phyloP scores from a whole-genome alignment of 345 rosid genomes.

The Moricandia moricandioides region DNA sequence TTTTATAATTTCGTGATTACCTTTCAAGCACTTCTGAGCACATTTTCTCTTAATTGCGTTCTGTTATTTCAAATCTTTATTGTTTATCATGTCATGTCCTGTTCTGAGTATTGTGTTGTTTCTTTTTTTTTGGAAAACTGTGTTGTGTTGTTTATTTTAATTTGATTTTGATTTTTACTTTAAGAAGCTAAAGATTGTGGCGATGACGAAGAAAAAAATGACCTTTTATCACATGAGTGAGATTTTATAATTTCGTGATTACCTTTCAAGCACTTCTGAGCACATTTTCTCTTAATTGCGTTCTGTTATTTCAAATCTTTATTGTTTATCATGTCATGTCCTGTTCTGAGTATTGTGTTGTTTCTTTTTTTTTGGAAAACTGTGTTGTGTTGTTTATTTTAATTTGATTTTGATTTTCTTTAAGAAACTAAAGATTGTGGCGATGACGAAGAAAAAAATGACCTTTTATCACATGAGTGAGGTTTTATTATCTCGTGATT shows the following conservation, averaged over 20 bases:
- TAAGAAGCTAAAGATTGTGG: neutral
- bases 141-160: neutral
- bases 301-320: no score
- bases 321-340: no score
- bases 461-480: constrained; percentile 38
- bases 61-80: no score
- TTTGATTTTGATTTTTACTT: neutral
- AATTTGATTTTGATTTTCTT: neutral
- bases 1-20: constrained; percentile 33
- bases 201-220: constrained; percentile 30
- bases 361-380: neutral
- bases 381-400: neutral
- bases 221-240: constrained; percentile 38
- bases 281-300: neutral
- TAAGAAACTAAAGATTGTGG: neutral
- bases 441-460: constrained; percentile 30
- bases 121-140: neutral
- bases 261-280: constrained; percentile 42
- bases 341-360: no score
- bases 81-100: no score
- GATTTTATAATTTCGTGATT: constrained; percentile 33
- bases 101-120: no score
- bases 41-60: neutral
- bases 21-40: constrained; percentile 42
- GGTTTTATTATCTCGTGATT: constrained; percentile 33